phyloP scores from a whole-genome alignment of 202 grass and related monocot genomes.

The Bolboschoenoplectus hybrid region DNA sequence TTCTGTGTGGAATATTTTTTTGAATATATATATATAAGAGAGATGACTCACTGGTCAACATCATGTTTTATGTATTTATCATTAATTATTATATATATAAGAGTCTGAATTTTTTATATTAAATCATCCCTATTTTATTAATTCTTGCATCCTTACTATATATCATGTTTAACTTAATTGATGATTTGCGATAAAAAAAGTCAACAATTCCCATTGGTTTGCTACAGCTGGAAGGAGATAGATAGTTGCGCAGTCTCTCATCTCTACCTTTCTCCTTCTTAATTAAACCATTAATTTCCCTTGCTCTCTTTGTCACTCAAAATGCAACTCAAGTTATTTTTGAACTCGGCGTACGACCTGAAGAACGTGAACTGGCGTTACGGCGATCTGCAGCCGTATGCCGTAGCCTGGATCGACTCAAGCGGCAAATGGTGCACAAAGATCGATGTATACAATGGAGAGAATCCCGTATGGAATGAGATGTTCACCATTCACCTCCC shows the following conservation, averaged over 20 bases:
- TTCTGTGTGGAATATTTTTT: too few species aligned
- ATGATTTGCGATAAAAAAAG: too few species aligned
- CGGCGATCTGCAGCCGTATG: constrained; percentile 70
- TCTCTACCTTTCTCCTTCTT: not conserved
- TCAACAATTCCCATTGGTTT: too few species aligned
- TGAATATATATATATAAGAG: too few species aligned
- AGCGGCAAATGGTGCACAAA: constrained; percentile 50
- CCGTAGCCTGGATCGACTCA: constrained; percentile 63
- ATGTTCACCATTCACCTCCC: constrained; percentile 18
- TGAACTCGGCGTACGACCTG: constrained; percentile 56
- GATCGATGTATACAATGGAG: constrained; percentile 37
- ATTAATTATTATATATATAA: too few species aligned
- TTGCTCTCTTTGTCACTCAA: not conserved
- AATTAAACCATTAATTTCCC: not conserved
- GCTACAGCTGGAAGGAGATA: too few species aligned
- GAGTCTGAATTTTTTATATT: too few species aligned
- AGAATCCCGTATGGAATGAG: constrained; percentile 37
- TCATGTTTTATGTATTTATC: too few species aligned
- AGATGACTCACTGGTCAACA: too few species aligned
- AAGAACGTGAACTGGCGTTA: constrained; percentile 96
- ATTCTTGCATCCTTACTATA: too few species aligned
- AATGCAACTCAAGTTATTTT: constrained; percentile 53
- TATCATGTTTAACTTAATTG: too few species aligned
- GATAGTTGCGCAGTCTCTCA: not conserved
- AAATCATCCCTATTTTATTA: too few species aligned